Evolutionary conservation across 2,329 filamentous ascomycete species (phyloP).

Genomic region (Colletotrichum tropicale): DNA sequence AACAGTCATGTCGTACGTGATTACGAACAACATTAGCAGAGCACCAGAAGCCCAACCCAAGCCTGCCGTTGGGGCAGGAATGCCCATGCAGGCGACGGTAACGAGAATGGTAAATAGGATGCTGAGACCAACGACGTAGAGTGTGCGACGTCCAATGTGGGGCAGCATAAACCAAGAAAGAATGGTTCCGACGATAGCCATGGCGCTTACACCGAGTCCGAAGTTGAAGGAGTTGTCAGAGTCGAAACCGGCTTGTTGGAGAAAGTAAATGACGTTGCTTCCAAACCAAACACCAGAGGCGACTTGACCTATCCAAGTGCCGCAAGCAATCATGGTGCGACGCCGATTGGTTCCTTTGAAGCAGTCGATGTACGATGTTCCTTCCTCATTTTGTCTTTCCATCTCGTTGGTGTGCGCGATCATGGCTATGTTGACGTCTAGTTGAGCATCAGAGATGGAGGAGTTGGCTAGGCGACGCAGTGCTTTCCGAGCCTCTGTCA

Average conservation of each 20-base stretch:
- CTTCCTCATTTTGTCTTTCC: not conserved
- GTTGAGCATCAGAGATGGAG: not conserved
- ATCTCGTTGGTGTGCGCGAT: constrained; percentile 27
- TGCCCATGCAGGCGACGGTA: not conserved
- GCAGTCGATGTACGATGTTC: constrained; percentile 1
- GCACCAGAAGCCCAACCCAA: not conserved
- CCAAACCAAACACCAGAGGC: not conserved
- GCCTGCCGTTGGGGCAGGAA: not conserved
- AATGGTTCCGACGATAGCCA: not conserved
- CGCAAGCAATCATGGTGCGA: constrained; percentile 27
- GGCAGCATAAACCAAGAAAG: not conserved
- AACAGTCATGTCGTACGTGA: not conserved
- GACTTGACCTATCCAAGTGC: not conserved
- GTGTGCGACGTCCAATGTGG: not conserved
- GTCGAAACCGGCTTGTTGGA: not conserved
- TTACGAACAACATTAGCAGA: not conserved
- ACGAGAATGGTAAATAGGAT: not conserved
- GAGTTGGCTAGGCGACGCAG: not conserved
- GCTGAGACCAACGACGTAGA: not conserved
- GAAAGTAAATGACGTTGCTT: not conserved
- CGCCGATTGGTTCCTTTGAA: constrained; percentile 25
- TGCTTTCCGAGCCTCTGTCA: not conserved
- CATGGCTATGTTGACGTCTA: constrained; percentile 20
- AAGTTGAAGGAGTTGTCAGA: not conserved
- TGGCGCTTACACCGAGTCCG: not conserved